Conservation (phyloP, 805 yeast genomes). For the Kazachstania psychrophila region DNA sequence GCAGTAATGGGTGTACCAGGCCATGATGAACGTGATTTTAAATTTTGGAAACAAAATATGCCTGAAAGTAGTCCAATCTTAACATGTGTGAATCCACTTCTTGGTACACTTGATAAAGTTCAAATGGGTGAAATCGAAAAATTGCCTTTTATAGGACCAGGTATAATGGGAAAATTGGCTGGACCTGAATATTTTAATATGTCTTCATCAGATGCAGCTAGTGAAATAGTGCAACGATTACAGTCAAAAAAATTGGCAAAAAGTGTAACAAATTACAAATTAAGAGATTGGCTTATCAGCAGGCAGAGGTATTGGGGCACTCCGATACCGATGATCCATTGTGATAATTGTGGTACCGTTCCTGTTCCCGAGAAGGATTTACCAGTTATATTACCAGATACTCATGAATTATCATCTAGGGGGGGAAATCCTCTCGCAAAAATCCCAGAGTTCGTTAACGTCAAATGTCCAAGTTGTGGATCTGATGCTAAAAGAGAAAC, state of each 20-base stretch:
- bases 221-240: constrained; percentile 39
- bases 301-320: constrained; percentile 98
- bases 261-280: constrained; percentile 43
- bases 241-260: constrained; percentile 35
- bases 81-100: constrained; percentile 38
- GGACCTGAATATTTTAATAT: no score
- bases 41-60: constrained; percentile 63
- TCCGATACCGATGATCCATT: constrained; percentile 91
- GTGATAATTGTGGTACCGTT: constrained; percentile 77
- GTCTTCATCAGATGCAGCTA: constrained; percentile 43
- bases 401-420: constrained; percentile 40
- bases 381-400: constrained; percentile 71
- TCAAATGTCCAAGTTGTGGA: constrained; percentile 76
- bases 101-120: neutral
- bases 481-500: constrained; percentile 74
- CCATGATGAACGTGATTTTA: constrained; percentile 77
- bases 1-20: constrained; percentile 99
- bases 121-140: neutral
- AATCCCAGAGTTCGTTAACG: constrained; percentile 58
- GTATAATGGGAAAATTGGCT: constrained; percentile 41
- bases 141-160: constrained; percentile 36
- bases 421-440: constrained; percentile 61
- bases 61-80: constrained; percentile 35
- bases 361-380: constrained; percentile 84
- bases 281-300: constrained; percentile 91